Base-by-base conservation (phyloP, 345 rosid genomes). In the Syzygium oleosum region DNA sequence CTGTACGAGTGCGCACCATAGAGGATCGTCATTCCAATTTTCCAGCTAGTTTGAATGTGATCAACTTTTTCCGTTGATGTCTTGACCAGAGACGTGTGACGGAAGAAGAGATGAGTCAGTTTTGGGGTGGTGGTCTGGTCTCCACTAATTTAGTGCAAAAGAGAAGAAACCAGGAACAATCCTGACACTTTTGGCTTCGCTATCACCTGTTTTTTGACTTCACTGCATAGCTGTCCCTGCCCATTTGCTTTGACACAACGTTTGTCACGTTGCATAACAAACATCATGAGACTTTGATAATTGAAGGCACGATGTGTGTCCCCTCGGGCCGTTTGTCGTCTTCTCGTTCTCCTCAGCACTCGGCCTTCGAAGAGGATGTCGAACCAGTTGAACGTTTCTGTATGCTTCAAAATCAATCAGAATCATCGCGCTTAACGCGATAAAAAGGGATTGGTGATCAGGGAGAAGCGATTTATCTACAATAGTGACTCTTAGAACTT, bases 401-500 rank as follows among this genome's bases (percentile, higher is more conserved):
- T n/a, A 12, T 61, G 73, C 34, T n/a, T n/a, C 73, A 14, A 61
- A 61, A n/a, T n/a, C 73, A 13, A 61, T 61, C 1, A 17, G 6
- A 14, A 61, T n/a, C 73, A 14, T 61, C 0, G 0, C 73, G 14
- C 73, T 61, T 3, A 3, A 3, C 38, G 2, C 1, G 22, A 31
- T 31, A 31, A 29, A 16, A 65, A 65, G 12, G 54, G 19, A 15
- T 14, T 52, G 17, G 54, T 15, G 54, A 5, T 3, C 3, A 13
- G 41, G 53, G 16, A 52, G 16, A 52, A 14, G 3, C 78, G 10
- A 29, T 65, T 16, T 65, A 31, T 65, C 41, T 5, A 29, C 12
- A 14, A 65, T 17, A 0, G 5, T n/a, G 8, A 61, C 41, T 17
- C 0, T 2, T 29, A 0, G 16, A 65, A 9, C 10, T 0, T 15